Conservation (phyloP, 2,329 filamentous ascomycete genomes). For the Cladorrhinum sp. region DNA sequence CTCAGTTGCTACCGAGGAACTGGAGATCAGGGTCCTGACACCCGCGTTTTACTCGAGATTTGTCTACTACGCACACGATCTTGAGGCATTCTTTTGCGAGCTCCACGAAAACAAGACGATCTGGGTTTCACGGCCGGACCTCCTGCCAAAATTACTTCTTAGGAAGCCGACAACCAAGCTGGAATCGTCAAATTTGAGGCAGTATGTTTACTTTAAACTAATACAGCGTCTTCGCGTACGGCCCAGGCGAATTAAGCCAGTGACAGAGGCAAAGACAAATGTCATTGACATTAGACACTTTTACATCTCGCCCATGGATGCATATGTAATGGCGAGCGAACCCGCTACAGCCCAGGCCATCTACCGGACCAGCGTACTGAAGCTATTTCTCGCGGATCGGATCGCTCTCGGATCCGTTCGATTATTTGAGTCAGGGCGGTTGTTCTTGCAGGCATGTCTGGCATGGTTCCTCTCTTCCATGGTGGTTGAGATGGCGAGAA, state of each 20-base stretch:
- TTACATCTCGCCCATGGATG: slow-evolving; percentile 51
- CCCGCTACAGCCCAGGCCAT: slow-evolving; percentile 27
- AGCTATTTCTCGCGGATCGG: slow-evolving; percentile 44
- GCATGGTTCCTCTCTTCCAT: slow-evolving; percentile 34
- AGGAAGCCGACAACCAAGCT: slow-evolving; percentile 39
- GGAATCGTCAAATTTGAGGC: slow-evolving; percentile 33
- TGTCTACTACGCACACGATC: slow-evolving; percentile 58
- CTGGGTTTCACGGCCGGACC: slow-evolving; percentile 52
- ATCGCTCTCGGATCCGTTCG: slow-evolving; percentile 37
- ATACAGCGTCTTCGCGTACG: slow-evolving; percentile 44
- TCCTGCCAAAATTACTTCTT: slow-evolving; percentile 46
- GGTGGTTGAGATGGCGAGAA: neutral
- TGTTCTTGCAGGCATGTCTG: slow-evolving; percentile 33
- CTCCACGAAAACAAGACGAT: slow-evolving; percentile 57
- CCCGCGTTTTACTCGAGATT: slow-evolving; percentile 67
- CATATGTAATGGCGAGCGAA: slow-evolving; percentile 40
- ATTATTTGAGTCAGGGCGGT: slow-evolving; percentile 33
- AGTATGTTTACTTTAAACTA: slow-evolving; percentile 42
- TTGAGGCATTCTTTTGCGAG: slow-evolving; percentile 61
- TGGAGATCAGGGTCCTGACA: slow-evolving; percentile 59
- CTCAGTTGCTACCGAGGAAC: slow-evolving; percentile 29
- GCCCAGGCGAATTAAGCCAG: slow-evolving; percentile 37
- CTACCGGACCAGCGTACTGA: slow-evolving; percentile 40
- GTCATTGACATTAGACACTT: slow-evolving; percentile 45
- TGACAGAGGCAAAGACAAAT: slow-evolving; percentile 14